These are phyloP conservation scores for Hsuehochloa calcarea DNA, from an alignment of 176 grass and related monocot genomes.

Conservation along the genomic window DNA sequence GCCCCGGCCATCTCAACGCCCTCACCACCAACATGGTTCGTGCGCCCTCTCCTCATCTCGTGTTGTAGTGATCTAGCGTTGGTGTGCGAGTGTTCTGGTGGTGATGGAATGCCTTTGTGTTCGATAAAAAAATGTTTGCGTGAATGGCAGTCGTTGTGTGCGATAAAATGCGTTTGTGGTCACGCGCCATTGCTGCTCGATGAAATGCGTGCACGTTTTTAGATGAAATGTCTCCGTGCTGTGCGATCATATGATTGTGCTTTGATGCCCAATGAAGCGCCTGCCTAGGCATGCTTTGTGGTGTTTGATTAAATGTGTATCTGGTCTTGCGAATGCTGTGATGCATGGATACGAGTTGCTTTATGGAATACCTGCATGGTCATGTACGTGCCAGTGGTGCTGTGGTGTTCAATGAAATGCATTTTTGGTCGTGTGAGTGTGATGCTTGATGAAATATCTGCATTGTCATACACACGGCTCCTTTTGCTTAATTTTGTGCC, in stretches of 20 bases:
- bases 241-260: neutral
- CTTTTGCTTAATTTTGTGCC: neutral
- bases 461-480: neutral
- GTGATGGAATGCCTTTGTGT: neutral
- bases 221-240: slow-evolving; percentile 1
- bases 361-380: neutral
- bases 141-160: neutral
- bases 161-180: neutral
- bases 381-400: neutral
- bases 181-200: neutral
- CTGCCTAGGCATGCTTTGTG: neutral
- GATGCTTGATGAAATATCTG: neutral
- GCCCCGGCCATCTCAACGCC: slow-evolving; percentile 62
- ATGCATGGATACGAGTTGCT: neutral
- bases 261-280: neutral
- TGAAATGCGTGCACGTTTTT: neutral
- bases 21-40: slow-evolving; percentile 71
- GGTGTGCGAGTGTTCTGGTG: neutral
- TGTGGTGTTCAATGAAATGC: neutral
- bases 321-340: neutral
- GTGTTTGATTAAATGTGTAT: neutral
- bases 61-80: neutral
- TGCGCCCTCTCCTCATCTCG: neutral
- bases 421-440: neutral
- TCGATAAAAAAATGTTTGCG: neutral